phyloP scores from a whole-genome alignment of 768 basidiomycete species.

The Boletus subcaerulescens region DNA sequence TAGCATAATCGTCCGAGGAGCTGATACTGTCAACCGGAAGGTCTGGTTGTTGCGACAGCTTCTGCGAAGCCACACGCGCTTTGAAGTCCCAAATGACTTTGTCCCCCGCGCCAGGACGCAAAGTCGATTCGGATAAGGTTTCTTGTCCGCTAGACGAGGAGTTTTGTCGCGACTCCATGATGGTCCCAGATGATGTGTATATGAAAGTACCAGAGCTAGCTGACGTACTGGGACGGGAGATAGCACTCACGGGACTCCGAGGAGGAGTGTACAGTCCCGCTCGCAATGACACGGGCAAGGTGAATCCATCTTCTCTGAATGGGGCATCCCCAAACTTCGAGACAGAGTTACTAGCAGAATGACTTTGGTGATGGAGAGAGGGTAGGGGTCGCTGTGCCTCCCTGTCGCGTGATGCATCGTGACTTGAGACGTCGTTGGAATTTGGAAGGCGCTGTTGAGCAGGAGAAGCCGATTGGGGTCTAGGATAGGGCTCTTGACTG shows the following conservation, averaged over 20 bases:
- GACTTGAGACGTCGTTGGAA: slow-evolving; percentile 12
- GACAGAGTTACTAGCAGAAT: slow-evolving; percentile 25
- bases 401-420: slow-evolving; percentile 26
- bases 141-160: slow-evolving; percentile 32
- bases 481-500: slow-evolving; percentile 54
- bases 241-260: slow-evolving; percentile 60
- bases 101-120: slow-evolving; percentile 32
- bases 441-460: slow-evolving; percentile 31
- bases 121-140: slow-evolving; percentile 32
- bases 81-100: slow-evolving; percentile 31
- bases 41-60: slow-evolving; percentile 16
- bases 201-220: slow-evolving; percentile 28
- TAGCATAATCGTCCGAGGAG: slow-evolving; percentile 30
- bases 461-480: slow-evolving; percentile 57
- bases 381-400: slow-evolving; percentile 29
- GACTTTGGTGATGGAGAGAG: slow-evolving; percentile 23
- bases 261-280: slow-evolving; percentile 43
- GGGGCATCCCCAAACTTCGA: slow-evolving; percentile 33
- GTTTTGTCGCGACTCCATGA: slow-evolving; percentile 22
- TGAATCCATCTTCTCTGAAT: slow-evolving; percentile 29
- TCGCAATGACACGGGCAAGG: slow-evolving; percentile 27
- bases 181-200: slow-evolving; percentile 29
- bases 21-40: slow-evolving; percentile 18
- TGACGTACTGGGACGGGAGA: slow-evolving; percentile 39
- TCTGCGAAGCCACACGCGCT: slow-evolving; percentile 16